Evolutionary conservation across 2,329 filamentous ascomycete species (phyloP), one percentile per base, ranked within the genome.

Genomic region (Pseudophaeomoniella oleicola): DNA sequence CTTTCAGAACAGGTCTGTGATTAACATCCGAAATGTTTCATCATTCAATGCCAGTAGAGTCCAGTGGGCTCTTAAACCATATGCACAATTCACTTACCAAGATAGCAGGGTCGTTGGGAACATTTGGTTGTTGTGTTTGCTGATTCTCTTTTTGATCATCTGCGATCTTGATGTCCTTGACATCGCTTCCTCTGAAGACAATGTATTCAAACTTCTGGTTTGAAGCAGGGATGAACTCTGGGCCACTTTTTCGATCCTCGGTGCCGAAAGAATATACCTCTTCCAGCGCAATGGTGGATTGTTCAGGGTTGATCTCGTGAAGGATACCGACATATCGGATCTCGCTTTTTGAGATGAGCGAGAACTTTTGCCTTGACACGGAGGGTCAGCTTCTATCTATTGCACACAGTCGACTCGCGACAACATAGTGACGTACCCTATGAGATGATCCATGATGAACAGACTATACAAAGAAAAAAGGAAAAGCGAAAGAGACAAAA

Each of bases 1-100:
- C 85, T 81, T 80, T 80, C 81, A 80, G 79, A 76, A 71, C 74
- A 73, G 68, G 70, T 74, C 69, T 71, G 64, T 66, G 55, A 54
- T 92, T 93, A 84, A 90, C 84, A 94, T 94, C 87, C 87, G 86
- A 72, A 80, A 83, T 93, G 65, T 65, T 90, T 92, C 83, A 85
- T 94, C 87, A 94, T 75, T 51, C 50, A 59, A 27, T 6, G 32
- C 41, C n/a, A n/a, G n/a, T n/a, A n/a, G n/a, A n/a, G n/a, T n/a
- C n/a, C n/a, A n/a, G n/a, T n/a, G n/a, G n/a, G n/a, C n/a, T n/a
- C n/a, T n/a, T n/a, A n/a, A n/a, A n/a, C n/a, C n/a, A n/a, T n/a
- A n/a, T n/a, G n/a, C 37, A n/a, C 37, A 47, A 42, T 42, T 18
- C 45, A 87, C 90, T 85, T 80, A 98, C 90, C 57, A 98, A 75